Percentiles rank a stretch among this genome's conserved stretches.
phyloP scores from a whole-genome alignment of 2,329 filamentous ascomycete species.

The Beauveria brongniartii region DNA sequence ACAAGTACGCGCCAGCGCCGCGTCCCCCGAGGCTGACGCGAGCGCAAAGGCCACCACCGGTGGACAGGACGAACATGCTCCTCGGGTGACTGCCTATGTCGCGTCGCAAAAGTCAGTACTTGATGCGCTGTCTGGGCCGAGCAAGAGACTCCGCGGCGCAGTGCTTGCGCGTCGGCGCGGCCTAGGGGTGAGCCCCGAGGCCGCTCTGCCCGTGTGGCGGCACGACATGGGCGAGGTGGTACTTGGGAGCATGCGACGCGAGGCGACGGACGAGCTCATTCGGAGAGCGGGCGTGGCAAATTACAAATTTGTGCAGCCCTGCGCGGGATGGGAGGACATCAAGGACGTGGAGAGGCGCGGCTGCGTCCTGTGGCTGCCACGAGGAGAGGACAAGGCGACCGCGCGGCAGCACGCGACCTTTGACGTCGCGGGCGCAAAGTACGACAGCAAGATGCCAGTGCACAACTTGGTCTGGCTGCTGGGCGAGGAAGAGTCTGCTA shows the following conservation, averaged over 20 bases:
- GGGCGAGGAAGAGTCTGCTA: slow-evolving; percentile 35
- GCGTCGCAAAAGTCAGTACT: slow-evolving; percentile 21
- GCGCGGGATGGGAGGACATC: slow-evolving; percentile 36
- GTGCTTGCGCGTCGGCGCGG: slow-evolving; percentile 13
- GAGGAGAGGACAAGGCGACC: slow-evolving; percentile 11
- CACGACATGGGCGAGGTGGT: slow-evolving; percentile 48
- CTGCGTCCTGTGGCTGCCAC: slow-evolving; percentile 36
- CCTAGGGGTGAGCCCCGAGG: slow-evolving; percentile 6
- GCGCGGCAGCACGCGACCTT: slow-evolving; percentile 37
- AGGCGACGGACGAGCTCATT: slow-evolving; percentile 38
- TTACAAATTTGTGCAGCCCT: slow-evolving; percentile 33
- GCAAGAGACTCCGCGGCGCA: slow-evolving; percentile 10
- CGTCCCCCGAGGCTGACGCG: not conserved
- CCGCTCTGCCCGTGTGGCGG: slow-evolving; percentile 32
- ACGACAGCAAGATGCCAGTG: slow-evolving; percentile 35
- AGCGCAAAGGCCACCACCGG: not conserved
- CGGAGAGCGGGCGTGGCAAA: slow-evolving; percentile 25
- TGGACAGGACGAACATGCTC: slow-evolving; percentile 5
- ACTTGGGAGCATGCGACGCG: slow-evolving; percentile 40
- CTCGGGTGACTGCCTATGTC: slow-evolving; percentile 12
- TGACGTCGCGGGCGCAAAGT: slow-evolving; percentile 27
- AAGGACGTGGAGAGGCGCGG: slow-evolving; percentile 31
- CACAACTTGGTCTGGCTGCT: slow-evolving; percentile 46
- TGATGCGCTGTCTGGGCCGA: slow-evolving; percentile 18
- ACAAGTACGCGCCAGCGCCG: not conserved